Base-by-base conservation (phyloP, 306 rosid species). In the Cucumis cinereus region DNA sequence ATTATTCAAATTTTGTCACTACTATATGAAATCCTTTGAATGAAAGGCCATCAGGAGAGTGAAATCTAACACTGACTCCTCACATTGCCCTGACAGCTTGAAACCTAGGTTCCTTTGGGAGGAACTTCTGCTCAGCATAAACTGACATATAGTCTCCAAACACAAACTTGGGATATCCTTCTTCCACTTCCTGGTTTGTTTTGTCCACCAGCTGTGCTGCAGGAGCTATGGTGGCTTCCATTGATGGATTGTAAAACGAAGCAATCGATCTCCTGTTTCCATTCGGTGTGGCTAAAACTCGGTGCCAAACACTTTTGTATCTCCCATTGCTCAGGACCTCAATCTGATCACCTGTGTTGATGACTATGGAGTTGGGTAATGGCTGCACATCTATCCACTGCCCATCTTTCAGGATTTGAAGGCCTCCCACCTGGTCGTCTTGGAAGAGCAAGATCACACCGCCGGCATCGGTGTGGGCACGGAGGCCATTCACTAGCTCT, bases 391-490 rank as follows among this genome's bases (percentile, higher is more conserved):
- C 93, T 47, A 94, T 78, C 99, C 99, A 94, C 69, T 91, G 38
- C 35, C 88, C 95, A n/a, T 89, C 99, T 80, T 94, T 94, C 70
- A 90, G 92, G 86, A 94, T 90, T 62, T 94, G 97, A 23, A 94
- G 99, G 70, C 99, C 99, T 15, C 96, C 93, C 15, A 89, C 97
- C 68, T 82, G 35, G 41, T 94, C 99, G 60, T 94, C 99, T 83
- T 94, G 99, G 90, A 86, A 90, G 11, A 94, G 95, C 23, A 94
- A 82, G 82, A 94, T 88, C 45, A 94, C 95, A 17, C 99, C 97
- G 17, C 99, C 99, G 0, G 97, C 99, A 57, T 94, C 99, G 0
- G 99, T 94, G 89, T 94, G 99, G 17, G 96, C 97, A 72, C 97
- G 86, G 24, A 94, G 92, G 14, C 99, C 99, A 7, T 91, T 88